phyloP scores from a whole-genome alignment of 2,329 filamentous ascomycete genomes.

The Aspergillus pseudotamarii region DNA sequence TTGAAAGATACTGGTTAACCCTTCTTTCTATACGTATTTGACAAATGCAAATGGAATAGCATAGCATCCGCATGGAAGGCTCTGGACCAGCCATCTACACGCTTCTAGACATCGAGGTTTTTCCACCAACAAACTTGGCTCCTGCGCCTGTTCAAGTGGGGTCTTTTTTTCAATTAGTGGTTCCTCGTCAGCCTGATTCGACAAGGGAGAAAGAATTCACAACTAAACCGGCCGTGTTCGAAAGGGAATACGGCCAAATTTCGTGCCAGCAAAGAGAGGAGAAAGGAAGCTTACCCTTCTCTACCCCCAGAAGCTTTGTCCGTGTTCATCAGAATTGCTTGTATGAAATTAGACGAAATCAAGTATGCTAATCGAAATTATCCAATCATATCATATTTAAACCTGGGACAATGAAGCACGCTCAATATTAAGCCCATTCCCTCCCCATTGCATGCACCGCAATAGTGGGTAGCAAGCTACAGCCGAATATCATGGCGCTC shows the following conservation, averaged over 20 bases:
- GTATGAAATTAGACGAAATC: neutral
- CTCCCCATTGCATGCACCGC: constrained; percentile 16
- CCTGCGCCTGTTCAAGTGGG: neutral
- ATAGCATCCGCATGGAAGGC: neutral
- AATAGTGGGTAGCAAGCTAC: constrained; percentile 20
- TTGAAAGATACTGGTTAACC: neutral
- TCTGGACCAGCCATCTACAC: neutral
- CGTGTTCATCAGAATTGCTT: neutral
- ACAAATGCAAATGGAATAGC: neutral
- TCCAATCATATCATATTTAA: neutral
- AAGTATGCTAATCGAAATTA: neutral
- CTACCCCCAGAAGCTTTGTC: neutral
- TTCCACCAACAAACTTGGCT: constrained; percentile 1
- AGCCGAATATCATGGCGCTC: constrained; percentile 29
- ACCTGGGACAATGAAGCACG: neutral
- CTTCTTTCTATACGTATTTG: neutral
- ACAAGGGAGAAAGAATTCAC: neutral
- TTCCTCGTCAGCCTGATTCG: neutral
- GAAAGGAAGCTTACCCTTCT: neutral
- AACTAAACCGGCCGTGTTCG: neutral
- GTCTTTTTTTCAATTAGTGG: neutral
- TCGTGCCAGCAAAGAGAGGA: neutral
- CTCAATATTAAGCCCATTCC: constrained; percentile 14
- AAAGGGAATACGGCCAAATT: neutral
- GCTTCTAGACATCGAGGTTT: neutral